Evolutionary conservation across 352 stramenopile species (phyloP).

Genomic region (Phytophthora tentaculata): DNA sequence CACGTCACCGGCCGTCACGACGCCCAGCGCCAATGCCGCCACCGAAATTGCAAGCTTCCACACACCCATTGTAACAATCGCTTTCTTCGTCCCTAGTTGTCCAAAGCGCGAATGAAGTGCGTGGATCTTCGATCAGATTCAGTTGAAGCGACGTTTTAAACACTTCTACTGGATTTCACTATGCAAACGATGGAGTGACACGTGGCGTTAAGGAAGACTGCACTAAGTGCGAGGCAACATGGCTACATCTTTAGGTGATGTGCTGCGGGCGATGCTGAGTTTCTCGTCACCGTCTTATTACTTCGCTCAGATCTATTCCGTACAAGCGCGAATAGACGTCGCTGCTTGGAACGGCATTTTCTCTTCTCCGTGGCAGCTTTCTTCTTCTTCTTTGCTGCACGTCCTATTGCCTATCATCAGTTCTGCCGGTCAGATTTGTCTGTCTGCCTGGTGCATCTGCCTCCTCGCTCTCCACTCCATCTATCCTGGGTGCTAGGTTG

Average conservation of each 20-base stretch:
- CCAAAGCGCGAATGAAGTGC: slow-evolving; percentile 36
- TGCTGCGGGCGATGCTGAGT: slow-evolving; percentile 12
- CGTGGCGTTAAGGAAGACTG: slow-evolving; percentile 27
- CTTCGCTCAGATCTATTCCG: slow-evolving; percentile 37
- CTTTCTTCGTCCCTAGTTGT: slow-evolving; percentile 18
- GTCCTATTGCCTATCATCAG: slow-evolving; percentile 36
- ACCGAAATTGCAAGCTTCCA: slow-evolving; percentile 68
- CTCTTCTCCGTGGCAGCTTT: slow-evolving; percentile 20
- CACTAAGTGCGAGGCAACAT: slow-evolving; percentile 24
- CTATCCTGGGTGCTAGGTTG: not conserved
- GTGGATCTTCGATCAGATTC: slow-evolving; percentile 20
- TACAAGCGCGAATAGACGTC: slow-evolving; percentile 11
- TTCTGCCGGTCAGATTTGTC: slow-evolving; percentile 8
- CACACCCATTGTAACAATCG: slow-evolving; percentile 37
- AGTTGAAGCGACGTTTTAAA: slow-evolving; percentile 44
- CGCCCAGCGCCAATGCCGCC: slow-evolving; percentile 51
- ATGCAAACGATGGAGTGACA: slow-evolving; percentile 34
- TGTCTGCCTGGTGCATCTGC: slow-evolving; percentile 10
- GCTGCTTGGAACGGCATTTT: slow-evolving; percentile 3
- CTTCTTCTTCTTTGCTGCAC: slow-evolving; percentile 15
- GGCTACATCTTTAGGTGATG: slow-evolving; percentile 16
- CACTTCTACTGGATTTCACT: slow-evolving; percentile 44
- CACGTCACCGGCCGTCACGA: slow-evolving; percentile 73
- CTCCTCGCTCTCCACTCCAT: slow-evolving; percentile 14
- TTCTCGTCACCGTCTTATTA: slow-evolving; percentile 23